Percentiles rank a stretch among this genome's conserved stretches.
Evolutionary conservation across 768 basidiomycete species (phyloP).

Genomic region (Phanerodontia chrysosporium): DNA sequence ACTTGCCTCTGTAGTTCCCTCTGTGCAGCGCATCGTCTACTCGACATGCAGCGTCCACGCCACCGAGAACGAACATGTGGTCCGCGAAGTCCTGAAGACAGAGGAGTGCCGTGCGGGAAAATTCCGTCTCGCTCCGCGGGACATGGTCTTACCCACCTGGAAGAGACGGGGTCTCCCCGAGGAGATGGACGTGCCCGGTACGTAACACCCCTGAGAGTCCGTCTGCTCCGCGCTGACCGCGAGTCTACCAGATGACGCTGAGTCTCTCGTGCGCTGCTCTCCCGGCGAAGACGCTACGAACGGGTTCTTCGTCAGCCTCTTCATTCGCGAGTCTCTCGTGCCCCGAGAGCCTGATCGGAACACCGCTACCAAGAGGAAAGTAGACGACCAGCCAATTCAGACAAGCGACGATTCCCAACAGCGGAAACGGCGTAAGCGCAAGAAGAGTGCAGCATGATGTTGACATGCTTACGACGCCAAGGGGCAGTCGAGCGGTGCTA

Average conservation of each 20-base stretch:
- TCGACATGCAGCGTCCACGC: slow-evolving; percentile 96
- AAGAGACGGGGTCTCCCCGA: slow-evolving; percentile 69
- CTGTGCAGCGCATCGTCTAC: slow-evolving; percentile 80
- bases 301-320: slow-evolving; percentile 97
- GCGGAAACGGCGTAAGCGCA: slow-evolving; percentile 18
- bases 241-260: slow-evolving; percentile 43
- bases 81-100: slow-evolving; percentile 65
- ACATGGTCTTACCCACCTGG: slow-evolving; percentile 79
- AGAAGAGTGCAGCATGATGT: slow-evolving; percentile 23
- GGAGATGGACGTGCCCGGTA: slow-evolving; percentile 57
- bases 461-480: background rate
- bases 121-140: slow-evolving; percentile 66
- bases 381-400: slow-evolving; percentile 14
- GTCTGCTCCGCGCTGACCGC: background rate
- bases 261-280: slow-evolving; percentile 65
- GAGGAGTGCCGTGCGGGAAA: slow-evolving; percentile 56
- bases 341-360: slow-evolving; percentile 3
- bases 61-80: slow-evolving; percentile 90
- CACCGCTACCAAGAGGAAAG: slow-evolving; percentile 6
- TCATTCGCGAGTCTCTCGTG: slow-evolving; percentile 37
- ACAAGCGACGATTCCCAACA: background rate
- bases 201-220: slow-evolving; percentile 6
- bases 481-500: background rate
- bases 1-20: slow-evolving; percentile 51
- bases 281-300: slow-evolving; percentile 87